Evolutionary conservation across 2,329 filamentous ascomycete genomes (phyloP), one percentile per base, ranked within the genome.

Genomic region (Lachnellula cervina): DNA sequence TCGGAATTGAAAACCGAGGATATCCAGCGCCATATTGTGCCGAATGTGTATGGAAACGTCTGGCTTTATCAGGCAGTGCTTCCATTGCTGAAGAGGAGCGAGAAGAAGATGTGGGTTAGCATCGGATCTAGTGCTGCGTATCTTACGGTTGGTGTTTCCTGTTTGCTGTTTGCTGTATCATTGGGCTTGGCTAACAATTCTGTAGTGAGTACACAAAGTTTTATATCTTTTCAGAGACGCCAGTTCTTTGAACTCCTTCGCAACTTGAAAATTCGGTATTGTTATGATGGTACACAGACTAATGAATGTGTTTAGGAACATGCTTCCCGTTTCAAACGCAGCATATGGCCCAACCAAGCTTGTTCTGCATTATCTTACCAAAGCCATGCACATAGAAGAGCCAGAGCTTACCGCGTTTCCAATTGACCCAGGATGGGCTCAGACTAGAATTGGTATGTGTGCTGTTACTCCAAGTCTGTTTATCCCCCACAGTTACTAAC

Each of bases 271-370:
- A 3, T 11, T 0, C 4, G 8, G 8, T 9, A 32, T 32, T 32
- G 28, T 32, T 32, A 11, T 32, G 28, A 11, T 32, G 28, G 28
- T 13, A 11, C 3, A 17, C 46, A 1, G n/a, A 21, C 23, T 25
- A 23, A 23, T 38, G 28, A 40, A 16, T 32, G 34, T 35, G 28
- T 49, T 38, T 52, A 62, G 56, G 13, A 56, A 59, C 42, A 56
- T 58, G 51, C 56, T 59, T 38, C 52, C 61, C 17, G 25, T 66
- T 21, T 54, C 55, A 28, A 66, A 57, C 48, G 59, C 64, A 5
- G 59, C 64, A 2, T 72, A 73, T 47, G 69, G 63, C 6, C 57
- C 66, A 13, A 65, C 68, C 5, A 73, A 73, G 51, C 64, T 64
- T 8, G 64, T 64, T 9, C 54, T 70, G n/a, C 64, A 70, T 48